phyloP scores from a whole-genome alignment of 164 flowering plant genomes.

The Stephania yunnanensis region DNA sequence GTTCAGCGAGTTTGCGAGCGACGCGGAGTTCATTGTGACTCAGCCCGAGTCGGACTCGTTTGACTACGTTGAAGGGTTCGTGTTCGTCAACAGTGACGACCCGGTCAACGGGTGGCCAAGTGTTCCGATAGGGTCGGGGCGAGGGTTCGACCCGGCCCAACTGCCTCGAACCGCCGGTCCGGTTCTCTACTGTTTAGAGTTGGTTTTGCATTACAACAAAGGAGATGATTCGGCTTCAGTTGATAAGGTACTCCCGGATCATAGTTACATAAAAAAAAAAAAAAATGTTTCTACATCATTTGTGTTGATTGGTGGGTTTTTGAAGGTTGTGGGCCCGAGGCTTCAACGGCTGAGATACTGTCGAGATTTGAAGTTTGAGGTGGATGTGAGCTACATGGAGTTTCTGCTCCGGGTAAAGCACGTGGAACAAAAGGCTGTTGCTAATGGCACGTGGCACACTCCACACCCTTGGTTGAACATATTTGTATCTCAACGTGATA shows the following conservation, averaged over 20 bases:
- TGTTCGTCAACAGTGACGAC: constrained; percentile 64
- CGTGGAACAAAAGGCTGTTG: constrained; percentile 47
- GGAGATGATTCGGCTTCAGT: constrained; percentile 24
- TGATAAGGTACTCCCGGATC: constrained; percentile 32
- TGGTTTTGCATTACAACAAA: constrained; percentile 48
- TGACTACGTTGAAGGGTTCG: constrained; percentile 87
- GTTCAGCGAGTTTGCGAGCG: constrained; percentile 57
- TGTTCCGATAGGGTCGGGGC: constrained; percentile 41
- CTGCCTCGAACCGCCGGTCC: constrained; percentile 49
- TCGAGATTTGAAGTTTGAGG: constrained; percentile 36
- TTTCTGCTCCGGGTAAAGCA: constrained; percentile 63
- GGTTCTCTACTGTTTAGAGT: constrained; percentile 77
- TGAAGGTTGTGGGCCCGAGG: constrained; percentile 44
- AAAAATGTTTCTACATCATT: neutral
- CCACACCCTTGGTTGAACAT: constrained; percentile 95
- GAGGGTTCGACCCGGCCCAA: constrained; percentile 35
- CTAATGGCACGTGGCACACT: constrained; percentile 65
- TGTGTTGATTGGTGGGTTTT: constrained; percentile 17
- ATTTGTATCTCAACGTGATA: constrained; percentile 51
- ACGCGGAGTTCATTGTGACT: constrained; percentile 66
- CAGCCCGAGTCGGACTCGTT: constrained; percentile 39
- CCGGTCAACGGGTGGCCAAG: constrained; percentile 67
- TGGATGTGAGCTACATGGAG: constrained; percentile 55
- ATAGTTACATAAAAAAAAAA: neutral
- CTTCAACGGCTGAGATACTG: constrained; percentile 42